phyloP scores from a whole-genome alignment of 257 asterid species.

The Lavandula angustifolia region DNA sequence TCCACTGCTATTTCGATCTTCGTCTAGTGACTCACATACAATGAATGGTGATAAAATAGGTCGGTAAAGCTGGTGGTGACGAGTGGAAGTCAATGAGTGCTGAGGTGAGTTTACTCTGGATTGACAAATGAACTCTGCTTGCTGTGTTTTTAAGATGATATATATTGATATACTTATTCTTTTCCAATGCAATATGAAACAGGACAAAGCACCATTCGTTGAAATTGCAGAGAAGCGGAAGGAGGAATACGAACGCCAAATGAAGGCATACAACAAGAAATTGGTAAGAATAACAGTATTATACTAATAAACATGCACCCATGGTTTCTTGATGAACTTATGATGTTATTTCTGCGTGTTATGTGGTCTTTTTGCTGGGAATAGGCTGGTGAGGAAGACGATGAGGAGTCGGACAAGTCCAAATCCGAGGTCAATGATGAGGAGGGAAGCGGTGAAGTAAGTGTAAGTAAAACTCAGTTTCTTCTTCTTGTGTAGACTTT shows the following conservation, averaged over 20 bases:
- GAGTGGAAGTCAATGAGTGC: constrained; percentile 68
- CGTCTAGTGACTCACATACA: not conserved
- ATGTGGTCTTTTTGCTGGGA: not conserved
- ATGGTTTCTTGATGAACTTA: too few relatives aligned
- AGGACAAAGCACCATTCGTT: not conserved
- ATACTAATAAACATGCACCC: not conserved
- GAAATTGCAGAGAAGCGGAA: constrained; percentile 43
- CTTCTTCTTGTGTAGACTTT: too few relatives aligned
- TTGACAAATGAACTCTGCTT: not conserved
- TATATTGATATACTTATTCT: not conserved
- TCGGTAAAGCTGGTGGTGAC: constrained; percentile 79
- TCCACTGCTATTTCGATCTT: too few relatives aligned
- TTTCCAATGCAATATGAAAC: too few relatives aligned
- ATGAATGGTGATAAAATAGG: constrained; percentile 38
- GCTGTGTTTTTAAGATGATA: not conserved
- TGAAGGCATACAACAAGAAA: constrained; percentile 69
- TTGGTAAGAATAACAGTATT: constrained; percentile 36
- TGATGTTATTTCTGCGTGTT: not conserved
- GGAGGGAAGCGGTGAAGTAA: constrained; percentile 68
- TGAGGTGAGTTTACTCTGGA: constrained; percentile 45
- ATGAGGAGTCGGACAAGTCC: constrained; percentile 75
- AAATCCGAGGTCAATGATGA: constrained; percentile 69
- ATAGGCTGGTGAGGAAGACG: constrained; percentile 58
- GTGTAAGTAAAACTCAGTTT: constrained; percentile 16
- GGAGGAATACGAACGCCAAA: constrained; percentile 51